Base-by-base conservation (phyloP, 169 alveolate species). In the Eimeria necatrix region DNA sequence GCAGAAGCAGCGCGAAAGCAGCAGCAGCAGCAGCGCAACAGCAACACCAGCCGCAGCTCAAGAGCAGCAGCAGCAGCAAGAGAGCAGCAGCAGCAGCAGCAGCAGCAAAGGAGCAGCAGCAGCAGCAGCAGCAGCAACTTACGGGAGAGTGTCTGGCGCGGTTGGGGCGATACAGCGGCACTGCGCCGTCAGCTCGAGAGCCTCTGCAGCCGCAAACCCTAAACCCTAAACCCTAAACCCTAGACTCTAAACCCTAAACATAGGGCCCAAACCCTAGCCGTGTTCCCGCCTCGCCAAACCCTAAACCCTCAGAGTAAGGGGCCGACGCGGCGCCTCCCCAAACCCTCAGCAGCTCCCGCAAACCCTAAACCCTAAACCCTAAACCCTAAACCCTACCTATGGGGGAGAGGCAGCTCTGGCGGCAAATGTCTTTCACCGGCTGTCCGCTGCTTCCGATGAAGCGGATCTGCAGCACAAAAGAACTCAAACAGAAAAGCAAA, bases 151-250 rank as follows among this genome's bases (percentile, higher is more conserved):
- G 32, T 96, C 97, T 14, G 97, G 97, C 1, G 97, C 97, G 4
- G 97, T 96, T 4, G 97, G 97, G 53, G 97, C 96, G 60, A 96
- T 81, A 71, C 96, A 94, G 52, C 97, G 94, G 61, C 95, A 93
- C 85, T 96, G 78, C 0, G 96, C 97, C 61, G 95, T 91, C 73
- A 95, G 86, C 59, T 80, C 68, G 9, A 96, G 93, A 2, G 97
- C 96, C 60, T 94, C 96, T 93, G 87, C 8, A 52, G 20, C 22
- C 59, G 24, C 24, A 93, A 81, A 88, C 24, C 89, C 10, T 6
- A 78, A 24, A 52, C 9, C 32, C 26, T 24, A 52, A 12, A n/a
- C n/a, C n/a, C n/a, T n/a, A 52, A 9, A n/a, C 89, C 8, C 32
- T 9, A 22, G 10, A 78, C 10, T 12, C 7, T 9, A 24, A 78